These are phyloP conservation scores for Fusarium sp. DNA, from an alignment of 2,329 filamentous ascomycete species.

Conservation along the genomic window DNA sequence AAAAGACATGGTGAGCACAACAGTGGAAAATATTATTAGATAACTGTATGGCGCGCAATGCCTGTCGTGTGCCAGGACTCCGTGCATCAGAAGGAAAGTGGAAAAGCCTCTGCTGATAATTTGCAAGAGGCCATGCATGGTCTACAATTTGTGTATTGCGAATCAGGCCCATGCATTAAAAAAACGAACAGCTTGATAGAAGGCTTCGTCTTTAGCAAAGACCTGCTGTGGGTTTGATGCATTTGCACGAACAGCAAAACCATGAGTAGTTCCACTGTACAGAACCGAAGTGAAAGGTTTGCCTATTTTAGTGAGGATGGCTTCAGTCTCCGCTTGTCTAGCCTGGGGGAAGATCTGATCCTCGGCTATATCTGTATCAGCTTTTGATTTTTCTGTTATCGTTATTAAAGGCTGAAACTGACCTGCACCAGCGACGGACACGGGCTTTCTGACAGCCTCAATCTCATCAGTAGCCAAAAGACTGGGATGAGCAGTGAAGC, in stretches of 20 bases:
- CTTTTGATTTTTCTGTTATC: accelerated
- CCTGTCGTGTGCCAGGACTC: background rate
- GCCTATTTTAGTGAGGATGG: background rate
- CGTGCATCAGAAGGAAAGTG: background rate
- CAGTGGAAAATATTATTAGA: too few species aligned
- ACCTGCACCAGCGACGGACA: conserved; percentile 27
- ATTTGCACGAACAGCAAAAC: conserved; percentile 75
- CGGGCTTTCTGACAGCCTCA: conserved; percentile 25
- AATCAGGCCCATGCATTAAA: conserved; percentile 62
- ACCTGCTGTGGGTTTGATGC: conserved; percentile 59
- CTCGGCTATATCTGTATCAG: conserved; percentile 2
- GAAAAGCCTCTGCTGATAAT: background rate
- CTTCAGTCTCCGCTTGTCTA: conserved; percentile 18
- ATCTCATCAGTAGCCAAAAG: conserved; percentile 65
- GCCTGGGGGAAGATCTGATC: conserved; percentile 11
- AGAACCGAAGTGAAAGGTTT: conserved; percentile 70
- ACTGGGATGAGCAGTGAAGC: conserved; percentile 70
- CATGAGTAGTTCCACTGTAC: conserved; percentile 73
- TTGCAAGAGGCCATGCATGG: too few species aligned
- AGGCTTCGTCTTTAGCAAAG: conserved; percentile 79
- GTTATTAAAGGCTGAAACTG: background rate
- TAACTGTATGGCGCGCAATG: background rate
- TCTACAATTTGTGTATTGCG: too few species aligned
- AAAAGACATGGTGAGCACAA: accelerated
- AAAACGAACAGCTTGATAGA: conserved; percentile 76